Conservation (phyloP, 495 filamentous ascomycete genomes). For the Aspergillus cristatus region DNA sequence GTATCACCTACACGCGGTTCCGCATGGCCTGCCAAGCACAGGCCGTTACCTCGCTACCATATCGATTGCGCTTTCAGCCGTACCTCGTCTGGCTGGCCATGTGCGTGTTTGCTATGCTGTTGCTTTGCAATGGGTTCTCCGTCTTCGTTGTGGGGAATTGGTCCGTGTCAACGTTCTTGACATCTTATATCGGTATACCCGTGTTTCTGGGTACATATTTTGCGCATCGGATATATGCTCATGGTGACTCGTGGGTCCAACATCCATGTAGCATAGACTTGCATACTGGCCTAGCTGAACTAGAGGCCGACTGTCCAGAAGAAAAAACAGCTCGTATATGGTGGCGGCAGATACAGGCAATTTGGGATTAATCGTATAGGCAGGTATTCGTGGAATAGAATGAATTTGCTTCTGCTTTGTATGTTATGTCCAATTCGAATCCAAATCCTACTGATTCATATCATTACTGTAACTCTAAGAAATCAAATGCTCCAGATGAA, state of each 20-base stretch:
- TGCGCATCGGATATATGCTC: conserved; percentile 5
- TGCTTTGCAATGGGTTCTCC: conserved; percentile 52
- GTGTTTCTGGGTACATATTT: conserved; percentile 67
- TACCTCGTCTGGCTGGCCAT: conserved; percentile 32
- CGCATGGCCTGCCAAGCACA: conserved; percentile 38
- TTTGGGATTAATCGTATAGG: too few relatives aligned
- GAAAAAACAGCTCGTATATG: too few relatives aligned
- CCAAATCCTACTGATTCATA: too few relatives aligned
- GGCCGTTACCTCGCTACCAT: conserved; percentile 33
- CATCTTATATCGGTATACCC: conserved; percentile 34
- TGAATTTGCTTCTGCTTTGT: too few relatives aligned
- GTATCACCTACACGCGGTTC: conserved; percentile 46
- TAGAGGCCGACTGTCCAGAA: too few relatives aligned
- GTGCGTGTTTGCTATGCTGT: conserved; percentile 20
- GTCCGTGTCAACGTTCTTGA: conserved; percentile 41
- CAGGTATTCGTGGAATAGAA: too few relatives aligned
- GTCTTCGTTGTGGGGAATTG: conserved; percentile 47
- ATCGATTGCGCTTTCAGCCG: conserved; percentile 35
- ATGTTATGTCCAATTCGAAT: too few relatives aligned
- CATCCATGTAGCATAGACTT: neutral
- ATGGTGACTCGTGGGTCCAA: neutral
- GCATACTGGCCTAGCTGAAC: neutral
- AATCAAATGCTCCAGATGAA: too few relatives aligned
- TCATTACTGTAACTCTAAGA: too few relatives aligned
- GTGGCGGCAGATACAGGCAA: too few relatives aligned